Evolutionary conservation across 163 green algal species (phyloP).

Genomic region (Scenedesmus sp.): DNA sequence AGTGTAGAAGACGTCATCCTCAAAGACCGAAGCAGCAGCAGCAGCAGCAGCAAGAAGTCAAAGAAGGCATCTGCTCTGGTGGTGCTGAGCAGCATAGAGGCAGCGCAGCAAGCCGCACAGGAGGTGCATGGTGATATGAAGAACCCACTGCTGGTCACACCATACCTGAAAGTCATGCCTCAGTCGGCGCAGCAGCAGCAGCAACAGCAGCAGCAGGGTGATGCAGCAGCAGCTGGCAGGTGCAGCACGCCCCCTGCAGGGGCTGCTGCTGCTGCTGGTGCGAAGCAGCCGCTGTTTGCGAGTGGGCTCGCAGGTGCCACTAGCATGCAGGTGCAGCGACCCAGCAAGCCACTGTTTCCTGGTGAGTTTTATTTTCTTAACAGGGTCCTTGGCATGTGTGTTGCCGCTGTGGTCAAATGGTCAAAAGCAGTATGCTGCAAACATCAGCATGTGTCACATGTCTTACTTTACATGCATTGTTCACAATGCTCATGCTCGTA

Average conservation of each 20-base stretch:
- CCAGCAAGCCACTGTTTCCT: conserved; percentile 38
- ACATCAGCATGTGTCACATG: not conserved
- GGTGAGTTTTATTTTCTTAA: not conserved
- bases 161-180: conserved; percentile 65
- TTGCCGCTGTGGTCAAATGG: not conserved
- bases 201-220: conserved; percentile 32
- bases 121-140: conserved; percentile 57
- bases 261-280: not conserved
- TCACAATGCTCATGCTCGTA: too few species aligned
- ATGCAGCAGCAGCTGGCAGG: not conserved
- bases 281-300: conserved; percentile 16
- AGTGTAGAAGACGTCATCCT: conserved; percentile 76
- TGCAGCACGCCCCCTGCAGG: not conserved
- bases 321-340: not conserved
- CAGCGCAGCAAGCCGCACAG: conserved; percentile 58
- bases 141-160: conserved; percentile 80
- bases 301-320: not conserved
- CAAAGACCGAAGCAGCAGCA: conserved; percentile 47
- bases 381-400: not conserved
- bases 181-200: conserved; percentile 5
- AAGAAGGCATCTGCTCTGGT: conserved; percentile 78
- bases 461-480: not conserved
- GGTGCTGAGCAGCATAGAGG: conserved; percentile 68
- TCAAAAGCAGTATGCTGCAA: not conserved
- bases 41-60: conserved; percentile 53